Percentiles rank a stretch among this genome's conserved stretches.
Evolutionary conservation across 2,329 filamentous ascomycete genomes (phyloP).

Genomic region (Fusarium subtropicale): DNA sequence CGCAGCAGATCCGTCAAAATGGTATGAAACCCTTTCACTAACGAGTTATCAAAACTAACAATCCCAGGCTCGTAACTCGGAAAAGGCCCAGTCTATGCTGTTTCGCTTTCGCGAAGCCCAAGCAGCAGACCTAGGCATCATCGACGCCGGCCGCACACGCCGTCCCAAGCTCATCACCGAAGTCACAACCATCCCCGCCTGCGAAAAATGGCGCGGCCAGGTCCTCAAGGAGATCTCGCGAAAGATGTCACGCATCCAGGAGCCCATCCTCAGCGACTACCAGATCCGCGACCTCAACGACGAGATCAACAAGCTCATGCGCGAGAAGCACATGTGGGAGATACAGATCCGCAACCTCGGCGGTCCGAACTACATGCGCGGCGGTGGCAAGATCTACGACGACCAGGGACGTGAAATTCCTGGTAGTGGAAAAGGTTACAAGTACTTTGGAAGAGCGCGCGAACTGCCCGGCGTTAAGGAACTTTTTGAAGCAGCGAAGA

Average conservation of each 20-base stretch:
- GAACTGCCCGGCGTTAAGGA: constrained; percentile 97
- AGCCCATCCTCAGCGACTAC: constrained; percentile 89
- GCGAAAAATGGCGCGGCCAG: constrained; percentile 98
- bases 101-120: constrained; percentile 99
- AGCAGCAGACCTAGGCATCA: constrained; percentile 94
- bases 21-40: constrained; percentile 21
- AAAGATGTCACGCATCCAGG: constrained; percentile 97
- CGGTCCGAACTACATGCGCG: constrained; percentile 96
- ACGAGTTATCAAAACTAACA: constrained; percentile 8
- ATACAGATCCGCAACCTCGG: constrained; percentile 93
- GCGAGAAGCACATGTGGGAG: constrained; percentile 99
- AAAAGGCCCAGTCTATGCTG: constrained; percentile 99
- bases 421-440: constrained; percentile 87
- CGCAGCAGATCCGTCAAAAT: constrained; percentile 44
- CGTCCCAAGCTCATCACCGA: constrained; percentile 92
- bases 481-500: constrained; percentile 83
- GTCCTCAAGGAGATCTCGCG: constrained; percentile 97
- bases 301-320: constrained; percentile 99
- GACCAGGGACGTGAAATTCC: constrained; percentile 78
- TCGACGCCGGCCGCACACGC: constrained; percentile 89
- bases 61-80: constrained; percentile 91
- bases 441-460: constrained; percentile 90
- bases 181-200: constrained; percentile 83
- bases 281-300: constrained; percentile 98
- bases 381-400: constrained; percentile 76